A percentile compares a stretch with the other conserved stretches of the same genome.
phyloP scores from a whole-genome alignment of 495 filamentous ascomycete genomes.

The Penicillium paradoxum region DNA sequence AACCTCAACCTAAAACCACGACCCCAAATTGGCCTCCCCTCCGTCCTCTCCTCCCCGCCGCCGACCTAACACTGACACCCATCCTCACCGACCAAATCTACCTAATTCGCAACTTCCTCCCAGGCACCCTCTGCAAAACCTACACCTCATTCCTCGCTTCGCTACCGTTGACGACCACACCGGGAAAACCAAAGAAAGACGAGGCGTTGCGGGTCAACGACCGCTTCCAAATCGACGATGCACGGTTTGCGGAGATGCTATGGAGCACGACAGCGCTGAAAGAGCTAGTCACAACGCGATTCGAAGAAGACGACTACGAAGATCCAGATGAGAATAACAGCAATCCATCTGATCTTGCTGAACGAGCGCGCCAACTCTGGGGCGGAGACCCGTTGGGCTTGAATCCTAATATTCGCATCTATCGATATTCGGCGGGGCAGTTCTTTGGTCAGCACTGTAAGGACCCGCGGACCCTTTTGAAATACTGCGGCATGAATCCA shows the following conservation, averaged over 20 bases:
- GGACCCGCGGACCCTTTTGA: conserved; percentile 33
- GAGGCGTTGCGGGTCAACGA: conserved; percentile 88
- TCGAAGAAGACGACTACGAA: conserved; percentile 17
- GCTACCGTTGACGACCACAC: conserved; percentile 74
- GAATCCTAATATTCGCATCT: conserved; percentile 85
- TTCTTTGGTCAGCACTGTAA: conserved; percentile 87
- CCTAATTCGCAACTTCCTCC: conserved; percentile 72
- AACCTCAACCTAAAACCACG: conserved; percentile 17
- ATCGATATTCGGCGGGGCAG: conserved; percentile 82
- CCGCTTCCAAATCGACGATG: conserved; percentile 79
- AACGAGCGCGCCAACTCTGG: conserved; percentile 48
- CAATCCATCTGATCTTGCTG: not conserved
- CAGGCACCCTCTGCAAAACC: conserved; percentile 70
- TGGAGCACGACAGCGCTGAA: conserved; percentile 51
- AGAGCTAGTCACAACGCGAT: conserved; percentile 24
- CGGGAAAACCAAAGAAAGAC: conserved; percentile 76
- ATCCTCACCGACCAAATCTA: conserved; percentile 67
- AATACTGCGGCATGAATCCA: too few relatives aligned
- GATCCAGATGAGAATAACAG: conserved; percentile 37
- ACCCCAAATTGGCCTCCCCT: conserved; percentile 73
- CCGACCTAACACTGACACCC: conserved; percentile 55
- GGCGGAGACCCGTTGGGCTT: conserved; percentile 81
- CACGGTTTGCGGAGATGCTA: conserved; percentile 64
- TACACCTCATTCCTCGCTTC: conserved; percentile 75
- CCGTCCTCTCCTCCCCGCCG: conserved; percentile 62